phyloP scores from a whole-genome alignment of 1,139 yeast genomes.

The Yamadazyma atlantica region DNA sequence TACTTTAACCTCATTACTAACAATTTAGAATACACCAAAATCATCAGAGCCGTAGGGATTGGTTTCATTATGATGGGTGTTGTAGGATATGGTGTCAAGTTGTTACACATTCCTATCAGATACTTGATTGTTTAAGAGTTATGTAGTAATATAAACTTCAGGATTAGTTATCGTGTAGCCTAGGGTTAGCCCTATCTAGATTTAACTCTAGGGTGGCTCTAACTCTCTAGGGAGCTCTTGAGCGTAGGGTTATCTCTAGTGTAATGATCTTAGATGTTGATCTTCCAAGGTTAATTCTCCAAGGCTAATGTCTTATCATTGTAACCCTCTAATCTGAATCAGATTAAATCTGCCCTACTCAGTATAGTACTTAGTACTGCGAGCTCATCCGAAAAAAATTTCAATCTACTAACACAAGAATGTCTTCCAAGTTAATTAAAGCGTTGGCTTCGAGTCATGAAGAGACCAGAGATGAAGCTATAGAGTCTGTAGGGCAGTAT shows the following conservation, averaged over 20 bases:
- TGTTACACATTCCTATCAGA: slow-evolving; percentile 95
- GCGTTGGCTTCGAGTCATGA: slow-evolving; percentile 83
- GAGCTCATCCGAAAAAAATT: slow-evolving; percentile 1
- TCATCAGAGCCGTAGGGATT: slow-evolving; percentile 92
- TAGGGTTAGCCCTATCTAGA: no score
- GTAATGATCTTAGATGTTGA: no score
- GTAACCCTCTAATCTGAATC: no score
- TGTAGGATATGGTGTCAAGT: slow-evolving; percentile 93
- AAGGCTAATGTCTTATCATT: no score
- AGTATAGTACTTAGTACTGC: no score
- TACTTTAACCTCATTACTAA: slow-evolving; percentile 11
- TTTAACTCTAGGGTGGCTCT: no score
- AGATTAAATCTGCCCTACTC: no score
- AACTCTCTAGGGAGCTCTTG: no score
- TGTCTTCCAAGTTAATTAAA: slow-evolving; percentile 57
- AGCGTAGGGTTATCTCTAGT: no score
- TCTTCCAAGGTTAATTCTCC: no score
- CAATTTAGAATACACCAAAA: slow-evolving; percentile 70
- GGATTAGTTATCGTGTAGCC: no score
- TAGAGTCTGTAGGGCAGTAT: slow-evolving; percentile 63
- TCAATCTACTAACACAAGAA: slow-evolving; percentile 1
- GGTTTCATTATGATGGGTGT: slow-evolving; percentile 98
- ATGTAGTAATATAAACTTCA: not conserved
- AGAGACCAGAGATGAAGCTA: slow-evolving; percentile 71
- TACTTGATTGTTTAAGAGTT: slow-evolving; percentile 78